A percentile compares a stretch with the other conserved stretches of the same genome.
phyloP scores from a whole-genome alignment of 2,329 filamentous ascomycete genomes.

The Talaromyces atroroseus region DNA sequence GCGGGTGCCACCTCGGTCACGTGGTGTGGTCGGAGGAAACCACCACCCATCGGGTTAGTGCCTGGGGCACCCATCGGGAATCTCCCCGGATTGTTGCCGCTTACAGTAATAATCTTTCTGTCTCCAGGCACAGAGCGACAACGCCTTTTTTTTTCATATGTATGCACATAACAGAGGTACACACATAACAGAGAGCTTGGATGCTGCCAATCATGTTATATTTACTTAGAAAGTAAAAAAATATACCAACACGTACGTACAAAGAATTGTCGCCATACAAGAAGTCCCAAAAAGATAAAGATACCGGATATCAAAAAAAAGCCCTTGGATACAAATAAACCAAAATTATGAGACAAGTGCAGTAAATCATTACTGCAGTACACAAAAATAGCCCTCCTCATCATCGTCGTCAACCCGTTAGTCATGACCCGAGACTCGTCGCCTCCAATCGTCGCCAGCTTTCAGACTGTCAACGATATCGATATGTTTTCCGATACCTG shows the following conservation, averaged over 20 bases:
- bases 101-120: neutral
- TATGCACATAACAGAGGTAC: neutral
- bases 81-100: slow-evolving; percentile 5
- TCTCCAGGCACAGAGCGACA: too few relatives aligned
- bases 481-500: slow-evolving; percentile 80
- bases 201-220: neutral
- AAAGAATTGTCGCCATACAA: neutral
- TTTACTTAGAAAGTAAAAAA: neutral
- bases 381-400: slow-evolving; percentile 18
- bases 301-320: slow-evolving; percentile 20
- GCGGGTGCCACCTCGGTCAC: slow-evolving; percentile 15
- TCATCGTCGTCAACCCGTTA: slow-evolving; percentile 23
- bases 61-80: slow-evolving; percentile 5
- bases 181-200: neutral
- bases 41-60: slow-evolving; percentile 3
- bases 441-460: slow-evolving; percentile 80
- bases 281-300: slow-evolving; percentile 12
- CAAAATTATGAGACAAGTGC: slow-evolving; percentile 11
- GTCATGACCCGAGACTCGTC: slow-evolving; percentile 64
- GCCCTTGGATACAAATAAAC: slow-evolving; percentile 7
- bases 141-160: neutral
- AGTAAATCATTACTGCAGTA: slow-evolving; percentile 18
- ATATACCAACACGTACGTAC: slow-evolving; percentile 2
- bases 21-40: too few relatives aligned
- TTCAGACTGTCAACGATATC: slow-evolving; percentile 79